Percentiles rank a stretch among this genome's conserved stretches.
Conservation (phyloP, 805 yeast genomes). For the Scheffersomyces ergatensis region DNA sequence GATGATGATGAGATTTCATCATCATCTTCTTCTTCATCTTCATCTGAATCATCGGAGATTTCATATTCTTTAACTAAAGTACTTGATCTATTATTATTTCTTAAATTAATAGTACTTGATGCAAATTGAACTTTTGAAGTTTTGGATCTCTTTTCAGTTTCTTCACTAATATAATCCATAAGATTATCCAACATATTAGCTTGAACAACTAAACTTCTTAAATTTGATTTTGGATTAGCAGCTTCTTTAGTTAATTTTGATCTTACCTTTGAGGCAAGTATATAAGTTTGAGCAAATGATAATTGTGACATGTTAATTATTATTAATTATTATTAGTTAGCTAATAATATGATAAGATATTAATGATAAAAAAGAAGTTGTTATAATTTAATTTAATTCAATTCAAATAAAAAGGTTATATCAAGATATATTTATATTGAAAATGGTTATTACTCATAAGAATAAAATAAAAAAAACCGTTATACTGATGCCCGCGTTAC, state of each 20-base stretch:
- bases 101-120: slow-evolving; percentile 9
- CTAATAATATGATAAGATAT: no score
- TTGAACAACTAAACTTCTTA: slow-evolving; percentile 62
- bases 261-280: slow-evolving; percentile 64
- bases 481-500: no score
- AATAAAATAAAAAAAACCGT: no score
- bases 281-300: slow-evolving; percentile 53
- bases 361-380: no score
- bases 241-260: slow-evolving; percentile 63
- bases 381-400: no score
- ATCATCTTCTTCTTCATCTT: slow-evolving; percentile 21
- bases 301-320: slow-evolving; percentile 8
- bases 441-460: no score
- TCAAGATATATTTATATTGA: no score
- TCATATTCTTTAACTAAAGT: slow-evolving; percentile 40
- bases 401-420: no score
- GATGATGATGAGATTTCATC: slow-evolving; percentile 4
- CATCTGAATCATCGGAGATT: slow-evolving; percentile 26
- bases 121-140: slow-evolving; percentile 4
- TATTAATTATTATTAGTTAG: no score
- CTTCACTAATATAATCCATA: slow-evolving; percentile 48
- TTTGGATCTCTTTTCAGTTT: slow-evolving; percentile 23
- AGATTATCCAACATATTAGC: slow-evolving; percentile 68
- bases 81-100: slow-evolving; percentile 10
- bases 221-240: slow-evolving; percentile 51